Conservation (phyloP, 495 filamentous ascomycete genomes). For the Xylaria sp. region DNA sequence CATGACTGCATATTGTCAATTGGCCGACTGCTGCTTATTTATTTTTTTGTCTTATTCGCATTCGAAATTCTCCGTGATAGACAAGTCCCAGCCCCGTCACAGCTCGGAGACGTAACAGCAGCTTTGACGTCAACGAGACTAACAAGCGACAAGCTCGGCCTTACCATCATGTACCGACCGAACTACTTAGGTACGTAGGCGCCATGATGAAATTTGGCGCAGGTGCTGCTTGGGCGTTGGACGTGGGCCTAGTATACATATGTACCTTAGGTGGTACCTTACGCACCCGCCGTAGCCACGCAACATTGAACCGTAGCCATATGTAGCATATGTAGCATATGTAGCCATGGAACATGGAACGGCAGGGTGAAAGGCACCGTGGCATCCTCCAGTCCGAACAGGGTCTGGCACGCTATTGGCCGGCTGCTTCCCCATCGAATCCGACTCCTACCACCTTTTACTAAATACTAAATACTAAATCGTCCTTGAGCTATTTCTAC, state of each 20-base stretch:
- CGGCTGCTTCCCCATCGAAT: conserved; percentile 19
- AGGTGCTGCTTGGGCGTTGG: conserved; percentile 2
- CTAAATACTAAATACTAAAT: too few relatives aligned
- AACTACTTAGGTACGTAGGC: too few relatives aligned
- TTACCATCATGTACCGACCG: conserved; percentile 3
- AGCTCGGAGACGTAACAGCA: neutral
- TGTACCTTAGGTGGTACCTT: neutral
- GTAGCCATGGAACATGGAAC: neutral
- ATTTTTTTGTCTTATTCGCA: neutral
- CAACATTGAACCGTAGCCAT: neutral
- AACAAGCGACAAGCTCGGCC: conserved; percentile 3
- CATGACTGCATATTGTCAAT: neutral
- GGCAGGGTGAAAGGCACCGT: conserved; percentile 3
- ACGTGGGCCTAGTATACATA: neutral
- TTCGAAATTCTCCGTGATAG: neutral
- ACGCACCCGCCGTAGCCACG: too few relatives aligned
- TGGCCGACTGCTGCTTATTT: neutral
- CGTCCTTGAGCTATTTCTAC: conserved; percentile 42
- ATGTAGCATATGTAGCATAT: too few relatives aligned
- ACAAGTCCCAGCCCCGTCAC: neutral
- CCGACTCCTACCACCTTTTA: conserved; percentile 25
- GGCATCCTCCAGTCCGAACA: conserved; percentile 26
- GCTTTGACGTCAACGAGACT: conserved; percentile 15
- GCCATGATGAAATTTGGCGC: conserved; percentile 4
- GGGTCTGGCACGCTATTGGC: conserved; percentile 16